Conservation (phyloP, 2,329 filamentous ascomycete species). For the Calonectria multiphialidica region DNA sequence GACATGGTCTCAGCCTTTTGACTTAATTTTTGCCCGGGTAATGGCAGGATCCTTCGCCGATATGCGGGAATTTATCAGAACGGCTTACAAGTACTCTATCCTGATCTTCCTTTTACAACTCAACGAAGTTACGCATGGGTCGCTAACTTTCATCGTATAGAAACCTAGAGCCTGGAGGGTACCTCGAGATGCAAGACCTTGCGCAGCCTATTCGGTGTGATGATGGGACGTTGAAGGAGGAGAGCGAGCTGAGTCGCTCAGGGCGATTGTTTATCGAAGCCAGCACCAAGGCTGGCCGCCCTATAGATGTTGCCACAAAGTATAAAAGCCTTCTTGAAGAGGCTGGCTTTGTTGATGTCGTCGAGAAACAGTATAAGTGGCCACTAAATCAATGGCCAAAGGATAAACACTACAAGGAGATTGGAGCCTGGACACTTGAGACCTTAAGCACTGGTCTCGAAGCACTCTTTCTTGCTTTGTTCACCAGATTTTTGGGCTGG, state of each 20-base stretch:
- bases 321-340: conserved; percentile 24
- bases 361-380: conserved; percentile 19
- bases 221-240: conserved; percentile 4
- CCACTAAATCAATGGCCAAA: conserved; percentile 24
- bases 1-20: conserved; percentile 15
- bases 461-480: conserved; percentile 11
- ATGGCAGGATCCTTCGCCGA: conserved; percentile 21
- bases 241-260: background rate
- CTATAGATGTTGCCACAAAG: background rate
- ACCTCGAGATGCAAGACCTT: conserved; percentile 26
- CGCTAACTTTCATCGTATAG: background rate
- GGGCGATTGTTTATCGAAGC: conserved; percentile 9
- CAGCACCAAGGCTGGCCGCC: conserved; percentile 3
- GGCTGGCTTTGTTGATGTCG: conserved; percentile 20
- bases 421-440: conserved; percentile 13
- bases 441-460: conserved; percentile 15
- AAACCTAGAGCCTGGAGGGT: conserved; percentile 22
- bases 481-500: conserved; percentile 17
- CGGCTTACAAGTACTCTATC: background rate
- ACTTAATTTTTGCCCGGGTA: conserved; percentile 14
- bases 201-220: conserved; percentile 17
- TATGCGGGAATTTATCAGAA: conserved; percentile 14
- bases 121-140: background rate
- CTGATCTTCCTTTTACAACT: background rate
- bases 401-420: conserved; percentile 24